Base-by-base conservation (phyloP, 805 yeast species). In the Suhomyces tanzawaensis region DNA sequence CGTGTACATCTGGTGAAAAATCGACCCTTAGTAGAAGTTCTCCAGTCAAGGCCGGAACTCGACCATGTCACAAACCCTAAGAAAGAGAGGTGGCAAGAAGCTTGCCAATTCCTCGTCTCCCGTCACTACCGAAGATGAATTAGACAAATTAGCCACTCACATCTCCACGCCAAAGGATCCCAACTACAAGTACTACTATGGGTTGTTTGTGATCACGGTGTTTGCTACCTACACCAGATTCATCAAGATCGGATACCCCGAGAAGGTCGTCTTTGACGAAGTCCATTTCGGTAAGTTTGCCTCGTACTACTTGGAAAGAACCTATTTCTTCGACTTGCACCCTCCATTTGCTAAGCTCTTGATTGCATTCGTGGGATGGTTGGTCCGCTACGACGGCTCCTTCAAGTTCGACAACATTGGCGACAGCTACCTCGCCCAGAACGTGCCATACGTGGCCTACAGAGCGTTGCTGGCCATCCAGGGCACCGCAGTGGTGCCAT, bases 341-440 rank as follows among this genome's bases (percentile, higher is more conserved):
- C 99, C 99, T 7, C 99, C 99, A 16, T 87, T 93, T 62, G 99
- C 96, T 38, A 93, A 93, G 61, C 72, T 93, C 59, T 71, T 90
- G 49, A 87, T 91, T 63, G 98, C 98, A 0, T 74, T 81, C 41
- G 87, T 83, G 27, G 99, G 99, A 29, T 88, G 82, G 72, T 52
- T 93, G 17, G 79, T 83, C 36, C 96, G 97, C 3, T 93, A 87
- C 60, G 81, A 84, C 54, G 99, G 99, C n/a, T 61, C 76, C 9
- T 93, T 89, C 72, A 87, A 89, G 62, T 93, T 91, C 53, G 95
- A 89, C 45, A 79, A 75, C 53, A 90, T 90, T 61, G 97, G 97
- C 29, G 85, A 85, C 49, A 74, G 78, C 42, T 93, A 89, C 62
- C 74, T 80, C 39, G 67, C 71, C n/a, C 74, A 88, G 63, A 76